Base-by-base conservation (phyloP, 2,329 filamentous ascomycete species). In the Cladophialophora yegresii region DNA sequence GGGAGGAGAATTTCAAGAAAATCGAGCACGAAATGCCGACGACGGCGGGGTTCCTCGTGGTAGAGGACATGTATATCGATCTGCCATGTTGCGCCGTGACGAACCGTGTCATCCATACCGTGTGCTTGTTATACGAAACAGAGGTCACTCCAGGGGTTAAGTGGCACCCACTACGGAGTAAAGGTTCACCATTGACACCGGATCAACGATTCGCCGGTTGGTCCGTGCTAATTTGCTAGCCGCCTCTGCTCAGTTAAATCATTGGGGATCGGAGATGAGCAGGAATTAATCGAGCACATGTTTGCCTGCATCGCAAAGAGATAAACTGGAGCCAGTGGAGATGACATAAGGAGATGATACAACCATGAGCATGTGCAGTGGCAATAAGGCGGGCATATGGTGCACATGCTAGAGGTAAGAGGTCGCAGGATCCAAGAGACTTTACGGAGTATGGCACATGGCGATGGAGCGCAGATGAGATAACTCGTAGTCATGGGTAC, bases 351-450 rank as follows among this genome's bases (percentile, higher is more conserved):
- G 36, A 40, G 43, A 36, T 49, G 26, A 12, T n/a, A 28, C 22
- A n/a, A 22, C 9, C 6, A 13, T 30, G 45, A 51, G 57, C 57
- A 59, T 59, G 57, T 59, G 57, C 57, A 36, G 30, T 51, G n/a
- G 20, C 22, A 53, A 33, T 4, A 4, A 54, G 20, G 10, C 23
- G 16, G 30, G 28, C 12, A n/a, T 9, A 5, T 10, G 28, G 51
- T 58, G 22, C 57, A 59, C 57, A 59, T 59, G 57, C 20, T 40
- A 53, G 30, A 51, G 57, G 51, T 59, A 59, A 59, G 57, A 22
- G 32, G 33, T 30, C 26, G 10, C 22, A 10, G 30, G 20, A 55
- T 16, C 20, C 22, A 26, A 43, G 13, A 8, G 36, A 43, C 36
- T 43, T n/a, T n/a, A n/a, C n/a, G n/a, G n/a, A n/a, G 16, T 28